Base-by-base conservation (phyloP, 352 stramenopile species). In the Phytophthora pinifolia region DNA sequence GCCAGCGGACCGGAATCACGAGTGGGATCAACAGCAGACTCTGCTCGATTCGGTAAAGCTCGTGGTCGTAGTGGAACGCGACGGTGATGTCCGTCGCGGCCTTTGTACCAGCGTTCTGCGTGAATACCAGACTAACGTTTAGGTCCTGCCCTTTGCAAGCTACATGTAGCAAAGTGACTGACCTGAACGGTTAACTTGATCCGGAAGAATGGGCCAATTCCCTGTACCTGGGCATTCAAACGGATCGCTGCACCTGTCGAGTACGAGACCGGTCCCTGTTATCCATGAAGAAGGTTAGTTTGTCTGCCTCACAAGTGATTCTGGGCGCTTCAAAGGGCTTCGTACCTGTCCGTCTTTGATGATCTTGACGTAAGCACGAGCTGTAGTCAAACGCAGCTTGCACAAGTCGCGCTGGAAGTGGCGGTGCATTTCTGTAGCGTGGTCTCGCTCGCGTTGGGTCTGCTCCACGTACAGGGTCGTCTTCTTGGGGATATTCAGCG, bases 401-500 rank as follows among this genome's bases (percentile, higher is more conserved):
- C 87, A 96, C 25, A 98, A 63, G 33, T 96, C 86, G 20, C 86
- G 74, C 63, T 98, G 91, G 51, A 97, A 98, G 44, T 91, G 82
- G 22, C 86, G 79, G 54, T 98, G 90, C 79, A 98, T 97, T 57
- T 97, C 91, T 10, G 70, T 87, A 6, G 86, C 86, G 46, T 96
- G 80, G 44, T 97, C 83, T 22, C 88, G 79, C 57, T 97, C 90
- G 7, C 91, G 82, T 54, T 97, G 86, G 13, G 90, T 96, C 58
- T 97, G 88, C 55, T 98, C 91, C 20, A 98, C 88, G 59, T 96
- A 98, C 42, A 98, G 58, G 31, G 95, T 96, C n/a, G 91, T 98
- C 46, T 97, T 97, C 70, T 97, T 97, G 0, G 90, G 90, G 25
- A 98, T 91, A 34, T 96, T 91, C 15, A 97, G 74, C 4, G 88